phyloP scores from a whole-genome alignment of 345 rosid genomes.

The Bruguiera sexangula region DNA sequence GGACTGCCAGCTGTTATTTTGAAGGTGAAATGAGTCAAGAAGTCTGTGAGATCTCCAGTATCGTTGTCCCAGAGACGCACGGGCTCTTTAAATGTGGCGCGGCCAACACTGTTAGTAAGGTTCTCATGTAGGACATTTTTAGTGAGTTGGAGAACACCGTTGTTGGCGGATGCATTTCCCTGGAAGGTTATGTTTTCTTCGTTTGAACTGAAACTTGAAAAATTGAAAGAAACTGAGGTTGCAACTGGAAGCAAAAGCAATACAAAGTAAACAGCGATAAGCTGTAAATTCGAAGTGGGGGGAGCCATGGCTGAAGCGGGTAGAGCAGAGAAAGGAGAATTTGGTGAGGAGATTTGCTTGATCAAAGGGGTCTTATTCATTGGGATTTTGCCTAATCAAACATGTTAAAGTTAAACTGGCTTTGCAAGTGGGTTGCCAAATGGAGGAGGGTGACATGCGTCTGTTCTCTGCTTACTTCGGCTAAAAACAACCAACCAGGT shows the following conservation, averaged over 20 bases:
- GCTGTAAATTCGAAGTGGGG: neutral
- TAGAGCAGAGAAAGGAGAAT: constrained; percentile 3
- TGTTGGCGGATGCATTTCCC: constrained; percentile 29
- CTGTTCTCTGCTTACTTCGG: too few species aligned
- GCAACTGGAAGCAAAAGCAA: constrained; percentile 21
- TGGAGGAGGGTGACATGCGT: too few species aligned
- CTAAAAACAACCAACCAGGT: too few species aligned
- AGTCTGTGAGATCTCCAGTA: constrained; percentile 39
- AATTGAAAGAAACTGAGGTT: constrained; percentile 36
- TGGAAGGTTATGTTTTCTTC: constrained; percentile 25
- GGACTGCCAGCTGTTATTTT: constrained; percentile 6
- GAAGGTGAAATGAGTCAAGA: constrained; percentile 50
- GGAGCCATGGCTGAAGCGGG: constrained; percentile 11
- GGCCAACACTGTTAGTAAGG: constrained; percentile 41
- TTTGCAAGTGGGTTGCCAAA: too few species aligned
- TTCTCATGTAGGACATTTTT: constrained; percentile 22
- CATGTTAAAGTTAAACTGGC: too few species aligned
- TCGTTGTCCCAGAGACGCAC: constrained; percentile 47
- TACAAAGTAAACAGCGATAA: constrained; percentile 4
- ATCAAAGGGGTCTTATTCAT: too few species aligned
- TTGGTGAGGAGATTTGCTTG: neutral
- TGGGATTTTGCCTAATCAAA: too few species aligned
- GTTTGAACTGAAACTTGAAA: constrained; percentile 36
- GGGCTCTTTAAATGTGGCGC: constrained; percentile 37
- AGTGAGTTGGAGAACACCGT: constrained; percentile 36